phyloP scores from a whole-genome alignment of 202 grass and related monocot genomes.

The Digitaria exilis region DNA sequence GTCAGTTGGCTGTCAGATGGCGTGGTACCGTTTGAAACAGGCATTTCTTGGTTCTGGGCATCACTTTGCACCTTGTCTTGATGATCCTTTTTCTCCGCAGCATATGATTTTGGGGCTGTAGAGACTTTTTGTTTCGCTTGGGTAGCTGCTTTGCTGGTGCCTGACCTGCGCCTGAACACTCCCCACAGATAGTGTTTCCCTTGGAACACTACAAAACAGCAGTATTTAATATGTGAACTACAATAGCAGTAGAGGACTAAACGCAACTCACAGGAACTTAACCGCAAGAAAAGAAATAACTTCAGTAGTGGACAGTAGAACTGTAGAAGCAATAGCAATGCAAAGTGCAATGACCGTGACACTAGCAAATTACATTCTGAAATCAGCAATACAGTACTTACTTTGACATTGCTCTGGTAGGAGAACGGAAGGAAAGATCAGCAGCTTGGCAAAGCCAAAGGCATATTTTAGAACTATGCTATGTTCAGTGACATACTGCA shows the following conservation, averaged over 20 bases:
- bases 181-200: slow-evolving; percentile 75
- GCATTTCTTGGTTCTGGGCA: neutral
- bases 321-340: neutral
- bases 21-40: neutral
- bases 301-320: neutral
- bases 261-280: neutral
- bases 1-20: neutral
- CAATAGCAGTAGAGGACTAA: neutral
- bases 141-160: neutral
- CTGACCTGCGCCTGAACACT: slow-evolving; percentile 45
- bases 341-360: neutral
- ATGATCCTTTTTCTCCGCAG: slow-evolving; percentile 4
- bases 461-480: slow-evolving; percentile 58
- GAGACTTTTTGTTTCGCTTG: slow-evolving; percentile 7
- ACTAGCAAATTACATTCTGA: slow-evolving; percentile 17
- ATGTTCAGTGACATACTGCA: slow-evolving; percentile 49
- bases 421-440: slow-evolving; percentile 66
- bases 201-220: slow-evolving; percentile 47
- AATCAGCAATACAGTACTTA: slow-evolving; percentile 44
- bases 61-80: neutral
- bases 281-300: neutral
- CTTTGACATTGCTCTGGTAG: slow-evolving; percentile 56
- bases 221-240: neutral
- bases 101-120: neutral
- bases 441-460: slow-evolving; percentile 55